Percentiles rank a stretch among this genome's conserved stretches.
These are phyloP conservation scores for Trichoderma sp. DNA, from an alignment of 2,329 filamentous ascomycete species.

Conservation along the genomic window DNA sequence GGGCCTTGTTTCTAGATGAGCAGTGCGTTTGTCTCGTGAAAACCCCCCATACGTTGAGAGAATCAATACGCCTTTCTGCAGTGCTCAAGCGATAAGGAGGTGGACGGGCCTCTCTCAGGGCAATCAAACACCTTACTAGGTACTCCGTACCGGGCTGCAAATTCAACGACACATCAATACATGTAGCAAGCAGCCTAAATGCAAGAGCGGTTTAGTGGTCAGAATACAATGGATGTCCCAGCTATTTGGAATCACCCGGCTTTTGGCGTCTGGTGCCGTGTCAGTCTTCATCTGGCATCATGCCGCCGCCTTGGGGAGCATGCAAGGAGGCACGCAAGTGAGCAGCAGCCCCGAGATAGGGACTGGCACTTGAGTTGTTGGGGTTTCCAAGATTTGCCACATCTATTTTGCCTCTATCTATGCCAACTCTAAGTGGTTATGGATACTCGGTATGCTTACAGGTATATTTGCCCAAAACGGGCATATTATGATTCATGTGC, in stretches of 20 bases:
- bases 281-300: not conserved
- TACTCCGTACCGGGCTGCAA: not conserved
- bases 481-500: conserved; percentile 3
- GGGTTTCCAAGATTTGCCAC: not conserved
- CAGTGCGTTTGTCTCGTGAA: not conserved
- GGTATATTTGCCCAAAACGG: not conserved
- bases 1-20: not conserved
- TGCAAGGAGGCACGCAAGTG: not conserved
- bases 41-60: not conserved
- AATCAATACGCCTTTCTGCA: not conserved
- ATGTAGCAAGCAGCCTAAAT: not conserved
- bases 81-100: not conserved
- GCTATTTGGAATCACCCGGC: not conserved
- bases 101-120: not conserved
- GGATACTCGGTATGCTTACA: not conserved
- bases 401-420: not conserved
- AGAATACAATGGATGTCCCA: not conserved
- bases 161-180: not conserved
- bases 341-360: not conserved
- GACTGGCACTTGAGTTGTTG: not conserved
- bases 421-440: not conserved
- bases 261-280: not conserved
- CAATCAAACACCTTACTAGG: not conserved
- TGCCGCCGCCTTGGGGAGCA: not conserved
- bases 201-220: not conserved